Evolutionary conservation across 2,329 filamentous ascomycete species (phyloP), one percentile per base, ranked within the genome.

Genomic region (Pseudocercospora fuligena): DNA sequence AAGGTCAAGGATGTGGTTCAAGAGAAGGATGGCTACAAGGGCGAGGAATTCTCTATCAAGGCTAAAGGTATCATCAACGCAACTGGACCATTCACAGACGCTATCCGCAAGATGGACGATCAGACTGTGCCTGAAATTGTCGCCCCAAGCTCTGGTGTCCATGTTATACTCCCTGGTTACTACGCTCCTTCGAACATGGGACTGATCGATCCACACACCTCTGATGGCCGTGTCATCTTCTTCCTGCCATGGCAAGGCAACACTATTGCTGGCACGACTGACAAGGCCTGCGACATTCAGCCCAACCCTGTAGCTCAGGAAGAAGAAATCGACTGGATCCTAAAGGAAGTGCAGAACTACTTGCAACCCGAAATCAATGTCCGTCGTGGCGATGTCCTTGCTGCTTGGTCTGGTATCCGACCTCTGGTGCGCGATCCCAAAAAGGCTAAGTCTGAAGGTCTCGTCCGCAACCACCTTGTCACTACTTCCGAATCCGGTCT

Each of bases 161-260:
- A 97, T 79, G 87, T 97, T 68, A 90, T 96, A 70, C 87, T 97
- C 2, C 93, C 93, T 23, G 92, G 92, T 57, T 96, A 95, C 82
- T 95, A 91, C 83, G 92, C 90, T 73, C 92, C 92, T 51, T 86
- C 89, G 21, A 90, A 93, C 76, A 95, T 96, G 92, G 93, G 93
- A 68, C 84, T 96, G 47, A 92, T 96, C 73, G 93, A 97, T 74
- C 92, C 93, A 5, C 88, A 89, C 47, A 95, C 93, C 1, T 96
- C 92, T 1, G 93, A 96, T 76, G 93, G 93, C 21, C 88, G 93
- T 77, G 93, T 96, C 59, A 94, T 96, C 76, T 96, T 96, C 87
- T 96, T 97, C 85, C 85, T 96, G 47, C 93, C 93, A 23, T 96
- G 93, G 93, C 92, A 96, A 81, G 92, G 92, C 58, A 95, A 95